Conservation (phyloP, 2,329 filamentous ascomycete genomes). For the Berkeleyomyces rouxiae region DNA sequence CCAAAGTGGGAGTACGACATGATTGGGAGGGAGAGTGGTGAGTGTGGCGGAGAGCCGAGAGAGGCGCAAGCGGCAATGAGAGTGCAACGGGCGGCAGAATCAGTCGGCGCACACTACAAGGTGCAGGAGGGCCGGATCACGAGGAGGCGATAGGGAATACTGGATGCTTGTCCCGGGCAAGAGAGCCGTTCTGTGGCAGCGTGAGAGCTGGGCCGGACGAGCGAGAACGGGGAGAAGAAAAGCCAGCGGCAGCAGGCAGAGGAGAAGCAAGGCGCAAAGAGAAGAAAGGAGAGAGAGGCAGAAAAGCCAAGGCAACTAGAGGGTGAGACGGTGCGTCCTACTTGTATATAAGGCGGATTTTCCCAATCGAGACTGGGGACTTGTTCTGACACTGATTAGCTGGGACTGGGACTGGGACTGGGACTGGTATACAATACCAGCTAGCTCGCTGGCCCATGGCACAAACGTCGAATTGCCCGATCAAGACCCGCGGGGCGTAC, state of each 20-base stretch:
- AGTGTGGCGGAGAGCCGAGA: not conserved
- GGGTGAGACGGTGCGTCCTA: not conserved
- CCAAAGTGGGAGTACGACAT: conserved; percentile 48
- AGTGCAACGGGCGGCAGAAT: not conserved
- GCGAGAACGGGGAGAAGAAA: not conserved
- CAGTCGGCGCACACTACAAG: not conserved
- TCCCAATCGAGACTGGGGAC: no score
- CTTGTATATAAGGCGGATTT: no score
- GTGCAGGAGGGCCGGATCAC: not conserved
- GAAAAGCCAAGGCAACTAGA: not conserved
- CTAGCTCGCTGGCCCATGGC: no score
- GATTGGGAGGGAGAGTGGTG: conserved; percentile 9
- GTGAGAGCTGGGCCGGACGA: conserved; percentile 1
- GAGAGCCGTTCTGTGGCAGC: not conserved
- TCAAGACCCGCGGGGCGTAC: no score
- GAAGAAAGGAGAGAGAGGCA: not conserved
- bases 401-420: no score
- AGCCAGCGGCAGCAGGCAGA: not conserved
- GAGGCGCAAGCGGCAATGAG: not conserved
- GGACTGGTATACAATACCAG: no score
- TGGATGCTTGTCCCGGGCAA: not conserved
- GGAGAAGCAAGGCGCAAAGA: conserved; percentile 11
- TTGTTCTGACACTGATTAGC: no score
- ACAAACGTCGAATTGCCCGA: no score
- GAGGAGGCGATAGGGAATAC: not conserved